Conservation (phyloP, 345 rosid genomes). For the Punica granatum region DNA sequence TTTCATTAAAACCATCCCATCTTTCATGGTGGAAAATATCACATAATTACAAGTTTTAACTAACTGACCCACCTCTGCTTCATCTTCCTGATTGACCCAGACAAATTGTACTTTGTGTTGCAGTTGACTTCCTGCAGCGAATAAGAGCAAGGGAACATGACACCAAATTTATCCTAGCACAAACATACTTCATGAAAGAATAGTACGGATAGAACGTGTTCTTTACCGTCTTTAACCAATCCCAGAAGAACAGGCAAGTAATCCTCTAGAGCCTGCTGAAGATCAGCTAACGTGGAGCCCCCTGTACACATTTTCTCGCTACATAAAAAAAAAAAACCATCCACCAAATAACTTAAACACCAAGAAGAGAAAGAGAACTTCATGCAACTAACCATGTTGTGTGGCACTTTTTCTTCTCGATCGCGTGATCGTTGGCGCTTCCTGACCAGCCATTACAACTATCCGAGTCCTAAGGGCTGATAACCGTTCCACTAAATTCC, state of each 20-base stretch:
- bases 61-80: slow-evolving; percentile 53
- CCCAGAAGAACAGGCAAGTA: slow-evolving; percentile 92
- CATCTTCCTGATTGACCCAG: slow-evolving; percentile 97
- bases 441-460: slow-evolving; percentile 97
- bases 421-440: slow-evolving; percentile 89
- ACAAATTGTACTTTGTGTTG: slow-evolving; percentile 72
- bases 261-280: slow-evolving; percentile 94
- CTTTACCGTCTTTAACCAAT: slow-evolving; percentile 74
- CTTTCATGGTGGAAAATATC: background rate
- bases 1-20: background rate
- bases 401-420: slow-evolving; percentile 87
- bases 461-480: slow-evolving; percentile 87
- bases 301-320: slow-evolving; percentile 33
- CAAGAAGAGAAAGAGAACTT: background rate
- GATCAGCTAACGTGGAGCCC: slow-evolving; percentile 91
- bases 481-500: slow-evolving; percentile 66
- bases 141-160: background rate
- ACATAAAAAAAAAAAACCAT: slow-evolving; percentile 17
- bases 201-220: slow-evolving; percentile 4
- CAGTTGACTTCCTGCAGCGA: slow-evolving; percentile 55
- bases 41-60: background rate
- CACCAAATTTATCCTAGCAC: background rate
- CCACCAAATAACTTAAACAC: slow-evolving; percentile 4
- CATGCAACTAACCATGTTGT: slow-evolving; percentile 67
- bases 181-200: slow-evolving; percentile 4